Evolutionary conservation across 2,329 filamentous ascomycete species (phyloP).

Genomic region (Talaromyces verruculosus): DNA sequence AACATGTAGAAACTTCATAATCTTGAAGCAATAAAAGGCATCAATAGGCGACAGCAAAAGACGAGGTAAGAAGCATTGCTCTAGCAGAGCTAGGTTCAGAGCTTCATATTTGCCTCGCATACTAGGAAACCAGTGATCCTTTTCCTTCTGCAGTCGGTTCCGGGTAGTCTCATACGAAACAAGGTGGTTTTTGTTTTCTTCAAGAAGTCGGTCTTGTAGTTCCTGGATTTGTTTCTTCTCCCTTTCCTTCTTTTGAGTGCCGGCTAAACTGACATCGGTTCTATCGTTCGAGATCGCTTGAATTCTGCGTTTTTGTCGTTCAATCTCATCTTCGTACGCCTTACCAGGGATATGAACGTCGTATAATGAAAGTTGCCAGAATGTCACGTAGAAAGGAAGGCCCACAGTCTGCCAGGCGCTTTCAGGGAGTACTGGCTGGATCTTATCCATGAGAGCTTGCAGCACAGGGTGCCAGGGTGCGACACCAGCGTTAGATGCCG

Average conservation of each 20-base stretch:
- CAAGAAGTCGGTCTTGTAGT: conserved; percentile 66
- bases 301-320: conserved; percentile 66
- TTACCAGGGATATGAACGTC: conserved; percentile 75
- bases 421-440: conserved; percentile 61
- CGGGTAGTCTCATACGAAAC: conserved; percentile 66
- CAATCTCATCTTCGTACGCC: conserved; percentile 75
- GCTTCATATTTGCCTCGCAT: conserved; percentile 63
- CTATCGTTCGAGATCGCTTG: conserved; percentile 68
- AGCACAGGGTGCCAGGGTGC: conserved; percentile 67
- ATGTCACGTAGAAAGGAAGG: conserved; percentile 80
- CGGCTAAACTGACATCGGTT: conserved; percentile 68
- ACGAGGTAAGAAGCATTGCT: conserved; percentile 90
- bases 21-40: conserved; percentile 81
- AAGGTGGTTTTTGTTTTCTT: conserved; percentile 71
- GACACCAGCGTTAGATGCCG: conserved; percentile 37
- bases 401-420: conserved; percentile 70
- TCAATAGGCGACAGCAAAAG: conserved; percentile 80
- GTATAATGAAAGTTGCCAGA: conserved; percentile 85
- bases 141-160: conserved; percentile 70
- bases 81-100: conserved; percentile 74
- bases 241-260: conserved; percentile 65
- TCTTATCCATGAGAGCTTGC: conserved; percentile 68
- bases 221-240: conserved; percentile 69
- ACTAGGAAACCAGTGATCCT: conserved; percentile 73
- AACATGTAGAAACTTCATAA: conserved; percentile 84